Conservation (phyloP, 345 rosid species). For the Sapria himalayana region DNA sequence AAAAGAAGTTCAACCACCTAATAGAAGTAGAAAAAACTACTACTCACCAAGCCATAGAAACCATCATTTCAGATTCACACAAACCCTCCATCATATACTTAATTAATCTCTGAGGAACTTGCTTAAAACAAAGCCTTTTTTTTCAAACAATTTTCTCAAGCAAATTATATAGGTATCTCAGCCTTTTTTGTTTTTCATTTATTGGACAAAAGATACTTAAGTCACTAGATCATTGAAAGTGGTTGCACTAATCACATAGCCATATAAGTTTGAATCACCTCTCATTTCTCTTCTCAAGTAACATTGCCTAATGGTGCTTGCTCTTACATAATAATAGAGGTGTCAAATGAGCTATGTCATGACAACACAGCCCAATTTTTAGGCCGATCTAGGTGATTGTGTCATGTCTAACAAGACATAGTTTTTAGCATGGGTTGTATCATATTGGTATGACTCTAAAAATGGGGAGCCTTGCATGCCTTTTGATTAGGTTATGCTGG, state of each 20-base stretch:
- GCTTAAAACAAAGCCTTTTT: conserved; percentile 1
- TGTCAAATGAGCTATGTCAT: no score
- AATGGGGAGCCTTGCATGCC: no score
- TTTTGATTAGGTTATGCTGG: no score
- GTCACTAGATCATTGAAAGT: not conserved
- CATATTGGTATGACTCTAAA: no score
- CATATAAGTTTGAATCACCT: not conserved
- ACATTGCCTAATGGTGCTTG: not conserved
- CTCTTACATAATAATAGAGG: no score
- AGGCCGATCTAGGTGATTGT: no score
- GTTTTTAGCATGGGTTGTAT: no score
- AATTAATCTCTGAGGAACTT: not conserved
- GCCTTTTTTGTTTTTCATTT: no score
- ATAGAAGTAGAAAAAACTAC: not conserved
- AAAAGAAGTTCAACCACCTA: not conserved
- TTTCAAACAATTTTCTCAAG: not conserved
- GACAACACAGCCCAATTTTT: no score
- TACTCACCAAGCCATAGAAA: not conserved
- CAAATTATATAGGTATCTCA: not conserved
- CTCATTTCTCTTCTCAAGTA: not conserved
- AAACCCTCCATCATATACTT: not conserved
- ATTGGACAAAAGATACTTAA: not conserved
- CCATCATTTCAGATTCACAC: not conserved
- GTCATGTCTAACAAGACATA: no score
- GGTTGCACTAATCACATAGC: conserved; percentile 1